Percentiles rank a stretch among this genome's conserved stretches.
Conservation (phyloP, 768 basidiomycete genomes). For the Amylocystis lapponica region DNA sequence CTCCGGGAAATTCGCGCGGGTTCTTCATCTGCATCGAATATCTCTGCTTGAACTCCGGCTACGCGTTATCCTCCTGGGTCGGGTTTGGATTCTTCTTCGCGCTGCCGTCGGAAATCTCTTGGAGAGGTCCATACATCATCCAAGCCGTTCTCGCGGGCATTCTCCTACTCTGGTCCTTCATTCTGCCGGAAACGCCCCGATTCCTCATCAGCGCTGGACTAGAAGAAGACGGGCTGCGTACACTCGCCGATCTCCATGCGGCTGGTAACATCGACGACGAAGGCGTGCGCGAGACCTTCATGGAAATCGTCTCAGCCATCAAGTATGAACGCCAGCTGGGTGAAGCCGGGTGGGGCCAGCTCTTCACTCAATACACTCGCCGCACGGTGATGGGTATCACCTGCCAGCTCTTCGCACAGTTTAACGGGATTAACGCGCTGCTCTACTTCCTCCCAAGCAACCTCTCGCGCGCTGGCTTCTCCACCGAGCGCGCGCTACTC, state of each 20-base stretch:
- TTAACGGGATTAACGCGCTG: conserved; percentile 53
- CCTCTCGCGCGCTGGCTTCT: conserved; percentile 45
- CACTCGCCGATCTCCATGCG: conserved; percentile 55
- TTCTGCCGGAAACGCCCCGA: conserved; percentile 47
- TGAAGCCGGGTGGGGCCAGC: conserved; percentile 39
- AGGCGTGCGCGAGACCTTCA: conserved; percentile 38
- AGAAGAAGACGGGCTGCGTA: conserved; percentile 40
- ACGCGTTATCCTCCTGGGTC: conserved; percentile 43
- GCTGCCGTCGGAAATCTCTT: conserved; percentile 41
- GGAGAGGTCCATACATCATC: conserved; percentile 51
- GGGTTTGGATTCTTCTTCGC: conserved; percentile 46
- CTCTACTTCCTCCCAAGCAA: conserved; percentile 53
- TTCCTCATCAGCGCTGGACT: conserved; percentile 53
- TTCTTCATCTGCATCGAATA: conserved; percentile 51
- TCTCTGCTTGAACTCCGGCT: conserved; percentile 45
- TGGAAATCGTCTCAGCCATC: conserved; percentile 35
- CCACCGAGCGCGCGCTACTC: conserved; percentile 35
- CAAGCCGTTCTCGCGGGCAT: conserved; percentile 45
- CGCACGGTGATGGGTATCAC: conserved; percentile 47
- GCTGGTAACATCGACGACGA: conserved; percentile 40
- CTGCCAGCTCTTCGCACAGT: conserved; percentile 47
- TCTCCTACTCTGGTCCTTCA: conserved; percentile 41
- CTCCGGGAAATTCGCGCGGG: conserved; percentile 34
- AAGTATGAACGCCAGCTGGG: conserved; percentile 34
- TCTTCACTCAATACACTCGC: conserved; percentile 45